Evolutionary conservation across 75 land plant genomes (phyloP), one percentile per base, ranked within the genome.

Genomic region (Pseudotsuga menziesii): DNA sequence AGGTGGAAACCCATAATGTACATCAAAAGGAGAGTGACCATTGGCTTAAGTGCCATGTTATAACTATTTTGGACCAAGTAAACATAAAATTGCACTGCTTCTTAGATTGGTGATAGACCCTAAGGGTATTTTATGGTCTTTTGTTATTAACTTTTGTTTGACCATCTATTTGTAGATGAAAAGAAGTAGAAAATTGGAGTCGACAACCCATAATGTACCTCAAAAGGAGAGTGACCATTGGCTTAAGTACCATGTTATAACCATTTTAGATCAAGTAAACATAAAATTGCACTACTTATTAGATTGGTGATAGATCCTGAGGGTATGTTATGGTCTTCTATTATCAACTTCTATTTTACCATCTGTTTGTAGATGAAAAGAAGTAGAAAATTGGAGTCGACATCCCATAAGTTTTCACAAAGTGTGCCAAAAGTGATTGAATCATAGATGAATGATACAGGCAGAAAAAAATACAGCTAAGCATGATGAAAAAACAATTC

Each of bases 361-460:
- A 32, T 64, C 69, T 1, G 1, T 17, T 64, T 64, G 41, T 16
- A 36, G 35, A 5, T 32, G 39, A 64, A 32, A 64, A 4, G 6
- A 32, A 15, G 69, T 32, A 32, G 20, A 4, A 16, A 32, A 64
- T 19, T 20, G 32, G 39, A 32, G 19, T 36, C 32, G 69, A 64
- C 69, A 64, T 3, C n/a, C 69, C 19, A 64, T 29, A 64, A 64
- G 69, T 36, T 64, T 64, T 19, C 69, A 64, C 69, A 64, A 64
- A 19, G 41, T 64, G 7, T 64, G 16, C 39, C 20, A 64, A 35
- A 64, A 64, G 41, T 5, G 7, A 32, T 64, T 64, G 7, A 32
- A 48, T 48, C 54, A 2, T 1, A 48, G 54, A 48, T 48, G 54
- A 48, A 2, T 48, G 54, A 48, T 48, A 48, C 2, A 48, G 1